Evolutionary conservation across 345 rosid genomes (phyloP).

Genomic region (Eucalyptus virginea): DNA sequence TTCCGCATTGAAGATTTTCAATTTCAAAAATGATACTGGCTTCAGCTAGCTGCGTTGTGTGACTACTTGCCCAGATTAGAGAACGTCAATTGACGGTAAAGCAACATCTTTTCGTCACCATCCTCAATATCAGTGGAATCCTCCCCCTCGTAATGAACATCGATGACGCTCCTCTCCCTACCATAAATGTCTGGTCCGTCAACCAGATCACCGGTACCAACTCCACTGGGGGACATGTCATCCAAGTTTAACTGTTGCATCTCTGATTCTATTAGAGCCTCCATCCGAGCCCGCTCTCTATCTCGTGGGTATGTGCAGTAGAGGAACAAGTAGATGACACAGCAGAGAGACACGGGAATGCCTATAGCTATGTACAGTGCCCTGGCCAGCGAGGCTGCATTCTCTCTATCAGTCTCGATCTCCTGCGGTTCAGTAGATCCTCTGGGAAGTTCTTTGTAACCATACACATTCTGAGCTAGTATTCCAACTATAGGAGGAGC

Average conservation of each 20-base stretch:
- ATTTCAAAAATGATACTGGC: background rate
- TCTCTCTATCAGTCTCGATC: conserved; percentile 58
- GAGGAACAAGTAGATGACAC: conserved; percentile 55
- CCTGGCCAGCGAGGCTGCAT: conserved; percentile 69
- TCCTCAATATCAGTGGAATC: background rate
- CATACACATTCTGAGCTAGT: conserved; percentile 70
- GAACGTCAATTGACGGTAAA: conserved; percentile 26
- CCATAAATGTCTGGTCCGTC: background rate
- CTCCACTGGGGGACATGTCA: background rate
- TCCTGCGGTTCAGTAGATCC: conserved; percentile 29
- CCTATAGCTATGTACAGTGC: conserved; percentile 78
- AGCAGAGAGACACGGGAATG: conserved; percentile 58
- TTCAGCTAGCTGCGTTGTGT: background rate
- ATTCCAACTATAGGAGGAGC: conserved; percentile 87
- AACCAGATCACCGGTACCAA: background rate
- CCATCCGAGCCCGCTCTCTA: conserved; percentile 61
- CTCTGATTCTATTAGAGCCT: conserved; percentile 63
- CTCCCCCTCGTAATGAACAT: conserved; percentile 13
- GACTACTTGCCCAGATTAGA: conserved; percentile 9
- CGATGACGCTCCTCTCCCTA: conserved; percentile 16
- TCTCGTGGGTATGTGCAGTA: conserved; percentile 80
- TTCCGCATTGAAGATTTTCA: background rate
- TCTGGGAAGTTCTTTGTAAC: conserved; percentile 54
- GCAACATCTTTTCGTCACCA: conserved; percentile 18
- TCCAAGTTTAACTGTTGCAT: conserved; percentile 31